Base-by-base conservation (phyloP, 192 early-diverging fungal genomes). In the Diversispora eburnea region DNA sequence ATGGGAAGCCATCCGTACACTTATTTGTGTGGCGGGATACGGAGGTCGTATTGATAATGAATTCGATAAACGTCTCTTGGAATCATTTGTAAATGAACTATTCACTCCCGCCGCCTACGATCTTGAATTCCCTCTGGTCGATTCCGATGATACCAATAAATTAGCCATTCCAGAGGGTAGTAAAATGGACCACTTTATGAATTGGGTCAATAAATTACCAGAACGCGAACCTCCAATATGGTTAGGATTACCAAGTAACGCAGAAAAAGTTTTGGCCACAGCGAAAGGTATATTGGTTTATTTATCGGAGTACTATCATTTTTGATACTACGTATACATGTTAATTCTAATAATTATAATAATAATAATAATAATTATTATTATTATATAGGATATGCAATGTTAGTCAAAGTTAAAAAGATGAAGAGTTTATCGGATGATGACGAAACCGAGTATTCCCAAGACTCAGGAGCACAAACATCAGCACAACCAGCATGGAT, bases 41-140 rank as follows among this genome's bases (percentile, higher is more conserved):
- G 98, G 98, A 77, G 97, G 96, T 42, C 91, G 96, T 67, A 93
- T 99, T 64, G 97, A 99, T 81, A 94, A 88, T 72, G 92, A 88
- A 41, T 91, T 86, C 55, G 98, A 99, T 84, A 94, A 96, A 69
- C 82, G 78, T 19, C 76, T 98, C 33, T 82, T 99, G 57, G 89
- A 93, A 45, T 87, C 88, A 13, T 95, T 99, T 82, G 92, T 98
- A 10, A 85, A 90, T 56, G 75, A 85, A 4, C 84, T 96, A 70
- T 98, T 99, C 82, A 77, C 79, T 0, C 78, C 96, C 12, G 82
- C 82, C 41, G 87, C 89, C 54, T 99, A 92, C 67, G 91, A 95
- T 72, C 63, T 89, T 20, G 89, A 92, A 65, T 97, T 94, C 79
- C 78, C 83, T 5, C 83, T 98, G 67, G 92, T 94, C 0, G 82